A percentile compares a stretch with the other conserved stretches of the same genome.
Conservation (phyloP, 169 alveolate species). For the Cryptosporidium felis region DNA sequence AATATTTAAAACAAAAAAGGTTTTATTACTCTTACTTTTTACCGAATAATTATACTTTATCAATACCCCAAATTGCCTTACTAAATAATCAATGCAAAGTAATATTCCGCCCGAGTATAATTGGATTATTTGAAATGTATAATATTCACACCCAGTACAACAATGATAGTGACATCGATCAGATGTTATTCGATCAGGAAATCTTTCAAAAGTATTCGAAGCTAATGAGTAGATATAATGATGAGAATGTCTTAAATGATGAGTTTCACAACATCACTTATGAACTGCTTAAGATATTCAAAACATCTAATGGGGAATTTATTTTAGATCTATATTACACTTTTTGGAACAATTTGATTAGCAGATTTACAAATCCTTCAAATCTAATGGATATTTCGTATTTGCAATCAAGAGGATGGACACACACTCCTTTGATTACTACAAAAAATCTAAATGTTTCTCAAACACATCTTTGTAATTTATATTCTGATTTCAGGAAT, state of each 20-base stretch:
- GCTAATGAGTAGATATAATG: constrained; percentile 22
- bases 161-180: constrained; percentile 35
- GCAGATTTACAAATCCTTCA: not conserved
- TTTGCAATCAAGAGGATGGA: constrained; percentile 70
- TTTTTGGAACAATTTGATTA: constrained; percentile 54
- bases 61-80: constrained; percentile 61
- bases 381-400: constrained; percentile 33
- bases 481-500: constrained; percentile 16
- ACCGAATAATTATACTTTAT: constrained; percentile 22
- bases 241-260: not conserved
- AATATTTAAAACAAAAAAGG: constrained; percentile 2
- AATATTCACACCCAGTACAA: constrained; percentile 34
- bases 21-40: constrained; percentile 47
- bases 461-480: not conserved
- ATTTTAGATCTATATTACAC: constrained; percentile 33
- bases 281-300: constrained; percentile 31
- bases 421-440: not conserved
- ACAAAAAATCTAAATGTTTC: constrained; percentile 3
- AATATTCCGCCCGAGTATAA: constrained; percentile 34
- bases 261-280: constrained; percentile 34
- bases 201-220: not conserved
- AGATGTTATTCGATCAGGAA: constrained; percentile 19
- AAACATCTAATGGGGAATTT: constrained; percentile 59
- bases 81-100: constrained; percentile 33
- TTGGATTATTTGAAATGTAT: constrained; percentile 52